These are phyloP conservation scores for Lactarius tabidus DNA, from an alignment of 768 basidiomycete genomes.

Conservation along the genomic window DNA sequence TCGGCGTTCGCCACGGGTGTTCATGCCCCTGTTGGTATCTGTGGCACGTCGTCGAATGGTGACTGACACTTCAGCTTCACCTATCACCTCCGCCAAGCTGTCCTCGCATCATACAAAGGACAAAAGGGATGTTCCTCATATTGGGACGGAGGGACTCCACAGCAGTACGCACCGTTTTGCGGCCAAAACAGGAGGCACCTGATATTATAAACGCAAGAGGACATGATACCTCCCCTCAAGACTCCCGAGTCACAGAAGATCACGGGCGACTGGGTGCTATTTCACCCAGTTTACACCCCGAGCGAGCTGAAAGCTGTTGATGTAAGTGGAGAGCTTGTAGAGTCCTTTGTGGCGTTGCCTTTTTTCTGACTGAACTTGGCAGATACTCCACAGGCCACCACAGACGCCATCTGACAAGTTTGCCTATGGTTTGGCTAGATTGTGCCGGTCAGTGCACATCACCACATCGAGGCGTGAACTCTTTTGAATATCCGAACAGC, in stretches of 20 bases:
- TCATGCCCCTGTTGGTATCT: background rate
- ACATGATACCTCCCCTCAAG: slow-evolving; percentile 5
- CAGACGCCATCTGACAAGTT: slow-evolving; percentile 69
- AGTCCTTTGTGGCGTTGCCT: background rate
- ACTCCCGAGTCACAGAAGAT: slow-evolving; percentile 27
- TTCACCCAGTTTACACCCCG: slow-evolving; percentile 85
- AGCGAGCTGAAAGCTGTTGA: slow-evolving; percentile 71
- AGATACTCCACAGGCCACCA: slow-evolving; percentile 69
- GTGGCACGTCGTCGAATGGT: slow-evolving; percentile 2
- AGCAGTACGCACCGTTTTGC: background rate
- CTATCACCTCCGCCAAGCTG: background rate
- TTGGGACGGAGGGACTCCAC: slow-evolving; percentile 14
- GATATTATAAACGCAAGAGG: slow-evolving; percentile 8
- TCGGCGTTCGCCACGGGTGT: background rate
- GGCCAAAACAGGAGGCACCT: no score
- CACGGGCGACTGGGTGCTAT: slow-evolving; percentile 82
- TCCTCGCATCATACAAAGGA: slow-evolving; percentile 2
- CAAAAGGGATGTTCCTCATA: background rate
- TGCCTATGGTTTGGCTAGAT: slow-evolving; percentile 57
- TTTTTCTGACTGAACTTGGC: slow-evolving; percentile 14
- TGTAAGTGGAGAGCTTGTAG: slow-evolving; percentile 36
- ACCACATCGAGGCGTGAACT: background rate
- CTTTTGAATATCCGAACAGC: slow-evolving; percentile 33
- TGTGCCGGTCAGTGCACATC: slow-evolving; percentile 41
- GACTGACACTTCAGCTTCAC: background rate